Conservation (phyloP, 192 early-diverging fungal genomes). For the Phlyctochytrium arcticum region DNA sequence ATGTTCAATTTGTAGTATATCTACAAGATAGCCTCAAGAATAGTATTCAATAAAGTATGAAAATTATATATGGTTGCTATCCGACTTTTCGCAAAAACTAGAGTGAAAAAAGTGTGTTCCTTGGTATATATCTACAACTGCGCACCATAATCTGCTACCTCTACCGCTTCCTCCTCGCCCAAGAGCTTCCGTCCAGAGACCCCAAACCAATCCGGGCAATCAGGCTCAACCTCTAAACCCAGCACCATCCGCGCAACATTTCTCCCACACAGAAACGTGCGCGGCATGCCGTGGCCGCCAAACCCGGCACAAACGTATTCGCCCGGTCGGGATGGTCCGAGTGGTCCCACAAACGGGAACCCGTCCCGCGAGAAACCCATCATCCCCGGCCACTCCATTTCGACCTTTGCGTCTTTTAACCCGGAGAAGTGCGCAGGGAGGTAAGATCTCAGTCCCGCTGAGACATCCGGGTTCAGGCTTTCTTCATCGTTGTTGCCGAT, state of each 20-base stretch:
- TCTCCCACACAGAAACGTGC: slow-evolving; percentile 28
- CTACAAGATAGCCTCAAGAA: too few species aligned
- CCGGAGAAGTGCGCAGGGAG: slow-evolving; percentile 15
- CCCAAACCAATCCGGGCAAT: too few species aligned
- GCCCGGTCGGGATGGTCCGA: slow-evolving; percentile 11
- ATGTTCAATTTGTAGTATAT: too few species aligned
- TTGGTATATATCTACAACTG: too few species aligned
- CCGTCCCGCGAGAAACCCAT: slow-evolving; percentile 40
- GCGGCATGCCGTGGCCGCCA: slow-evolving; percentile 51
- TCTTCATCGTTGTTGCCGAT: slow-evolving; percentile 33
- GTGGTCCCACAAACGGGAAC: slow-evolving; percentile 35
- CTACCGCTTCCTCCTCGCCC: too few species aligned
- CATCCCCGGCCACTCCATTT: slow-evolving; percentile 46
- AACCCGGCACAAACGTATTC: slow-evolving; percentile 38
- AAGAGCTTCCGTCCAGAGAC: too few species aligned
- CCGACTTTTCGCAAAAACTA: too few species aligned
- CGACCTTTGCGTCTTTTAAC: neutral
- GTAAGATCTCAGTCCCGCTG: slow-evolving; percentile 21
- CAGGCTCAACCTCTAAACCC: too few species aligned
- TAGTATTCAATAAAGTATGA: too few species aligned
- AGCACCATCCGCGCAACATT: slow-evolving; percentile 28
- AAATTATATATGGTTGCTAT: too few species aligned
- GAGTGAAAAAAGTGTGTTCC: too few species aligned
- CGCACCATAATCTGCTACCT: too few species aligned
- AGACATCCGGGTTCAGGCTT: slow-evolving; percentile 18